These are phyloP conservation scores for Megacollybia marginata DNA, from an alignment of 768 basidiomycete genomes.

Conservation along the genomic window DNA sequence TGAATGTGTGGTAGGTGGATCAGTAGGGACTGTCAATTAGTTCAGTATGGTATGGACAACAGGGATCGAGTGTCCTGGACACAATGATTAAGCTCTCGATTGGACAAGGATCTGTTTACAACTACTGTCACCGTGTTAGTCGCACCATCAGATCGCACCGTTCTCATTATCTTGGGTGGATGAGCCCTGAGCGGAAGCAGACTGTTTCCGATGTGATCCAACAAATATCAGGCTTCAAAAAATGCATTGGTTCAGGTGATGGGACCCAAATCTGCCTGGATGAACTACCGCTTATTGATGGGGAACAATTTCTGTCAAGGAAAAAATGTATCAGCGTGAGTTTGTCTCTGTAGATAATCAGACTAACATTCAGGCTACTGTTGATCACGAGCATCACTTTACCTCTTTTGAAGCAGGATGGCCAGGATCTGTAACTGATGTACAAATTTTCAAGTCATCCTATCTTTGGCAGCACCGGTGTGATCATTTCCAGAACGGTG, in stretches of 20 bases:
- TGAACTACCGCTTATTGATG: constrained; percentile 2
- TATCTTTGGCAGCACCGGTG: no score
- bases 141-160: constrained; percentile 1
- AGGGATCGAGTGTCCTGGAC: constrained; percentile 6
- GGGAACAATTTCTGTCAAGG: constrained; percentile 1
- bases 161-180: neutral
- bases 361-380: constrained; percentile 12
- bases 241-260: constrained; percentile 10
- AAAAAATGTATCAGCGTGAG: constrained; percentile 4
- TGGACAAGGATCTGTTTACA: constrained; percentile 13
- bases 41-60: constrained; percentile 12
- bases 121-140: constrained; percentile 13
- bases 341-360: neutral
- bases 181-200: neutral
- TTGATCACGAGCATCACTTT: constrained; percentile 10
- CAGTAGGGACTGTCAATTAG: no score
- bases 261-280: constrained; percentile 4
- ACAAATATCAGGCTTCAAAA: no score
- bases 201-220: constrained; percentile 1
- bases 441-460: constrained; percentile 11
- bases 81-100: constrained; percentile 10
- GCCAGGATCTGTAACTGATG: no score
- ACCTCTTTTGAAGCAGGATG: constrained; percentile 14
- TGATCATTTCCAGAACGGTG: no score
- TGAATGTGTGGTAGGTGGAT: no score